phyloP scores from a whole-genome alignment of 768 basidiomycete species.

The Ramaria sp. region DNA sequence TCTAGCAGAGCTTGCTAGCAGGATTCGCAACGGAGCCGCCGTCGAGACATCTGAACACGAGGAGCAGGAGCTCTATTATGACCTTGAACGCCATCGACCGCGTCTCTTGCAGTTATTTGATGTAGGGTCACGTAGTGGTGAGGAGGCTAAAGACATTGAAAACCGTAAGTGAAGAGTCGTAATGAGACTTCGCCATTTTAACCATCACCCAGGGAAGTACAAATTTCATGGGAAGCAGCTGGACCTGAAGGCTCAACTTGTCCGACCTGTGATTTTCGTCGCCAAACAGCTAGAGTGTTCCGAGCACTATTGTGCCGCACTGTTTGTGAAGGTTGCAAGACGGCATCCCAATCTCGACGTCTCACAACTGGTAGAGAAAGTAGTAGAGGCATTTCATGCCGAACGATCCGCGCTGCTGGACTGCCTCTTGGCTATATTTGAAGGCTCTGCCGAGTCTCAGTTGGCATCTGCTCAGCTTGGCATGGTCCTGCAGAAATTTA shows the following conservation, averaged over 20 bases:
- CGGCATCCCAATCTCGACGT: conserved; percentile 53
- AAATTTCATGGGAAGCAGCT: conserved; percentile 52
- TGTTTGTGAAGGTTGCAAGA: conserved; percentile 53
- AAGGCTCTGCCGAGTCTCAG: conserved; percentile 43
- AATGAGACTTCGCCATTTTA: not conserved
- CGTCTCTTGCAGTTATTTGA: conserved; percentile 55
- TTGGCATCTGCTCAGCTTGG: conserved; percentile 30
- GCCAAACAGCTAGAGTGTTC: conserved; percentile 75
- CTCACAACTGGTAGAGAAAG: conserved; percentile 48
- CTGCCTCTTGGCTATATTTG: conserved; percentile 57
- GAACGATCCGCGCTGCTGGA: conserved; percentile 62
- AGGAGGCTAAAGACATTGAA: conserved; percentile 65
- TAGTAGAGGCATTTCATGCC: conserved; percentile 57
- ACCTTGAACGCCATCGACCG: conserved; percentile 20
- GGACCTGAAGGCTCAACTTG: conserved; percentile 70
- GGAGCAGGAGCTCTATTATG: conserved; percentile 16
- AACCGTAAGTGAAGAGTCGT: conserved; percentile 33
- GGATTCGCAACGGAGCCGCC: not conserved
- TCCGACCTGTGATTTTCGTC: conserved; percentile 64
- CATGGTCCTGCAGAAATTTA: conserved; percentile 44
- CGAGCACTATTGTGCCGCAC: conserved; percentile 64
- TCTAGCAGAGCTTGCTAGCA: not conserved
- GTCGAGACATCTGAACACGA: conserved; percentile 3
- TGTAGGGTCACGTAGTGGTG: conserved; percentile 45
- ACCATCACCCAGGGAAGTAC: conserved; percentile 44